Evolutionary conservation across 352 stramenopile genomes (phyloP).

Genomic region (Phytopythium chamaehyphon): DNA sequence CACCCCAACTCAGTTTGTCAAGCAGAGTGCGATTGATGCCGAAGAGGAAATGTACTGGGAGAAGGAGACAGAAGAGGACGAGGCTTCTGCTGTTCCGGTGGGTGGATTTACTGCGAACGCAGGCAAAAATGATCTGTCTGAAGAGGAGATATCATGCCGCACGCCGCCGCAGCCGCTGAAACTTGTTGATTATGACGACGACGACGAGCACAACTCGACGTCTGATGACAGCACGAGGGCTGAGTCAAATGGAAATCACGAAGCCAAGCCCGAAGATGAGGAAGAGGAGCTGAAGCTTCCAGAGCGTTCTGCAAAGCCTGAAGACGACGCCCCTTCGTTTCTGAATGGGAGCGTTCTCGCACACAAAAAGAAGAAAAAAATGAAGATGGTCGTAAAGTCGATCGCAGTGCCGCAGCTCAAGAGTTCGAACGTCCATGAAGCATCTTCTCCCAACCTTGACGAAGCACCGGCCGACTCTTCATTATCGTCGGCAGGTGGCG

Average conservation of each 20-base stretch:
- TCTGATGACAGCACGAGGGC: not conserved
- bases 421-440: not conserved
- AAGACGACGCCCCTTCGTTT: slow-evolving; percentile 48
- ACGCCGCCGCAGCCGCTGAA: slow-evolving; percentile 43
- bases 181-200: slow-evolving; percentile 68
- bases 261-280: slow-evolving; percentile 13
- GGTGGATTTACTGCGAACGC: slow-evolving; percentile 29
- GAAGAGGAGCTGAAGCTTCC: slow-evolving; percentile 61
- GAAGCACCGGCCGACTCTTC: not conserved
- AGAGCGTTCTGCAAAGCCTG: slow-evolving; percentile 46
- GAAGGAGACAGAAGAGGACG: slow-evolving; percentile 43
- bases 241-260: not conserved
- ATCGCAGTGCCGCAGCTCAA: slow-evolving; percentile 42
- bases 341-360: slow-evolving; percentile 36
- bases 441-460: not conserved
- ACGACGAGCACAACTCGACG: slow-evolving; percentile 41
- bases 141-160: slow-evolving; percentile 46
- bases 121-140: slow-evolving; percentile 36
- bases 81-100: slow-evolving; percentile 5
- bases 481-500: slow-evolving; percentile 4
- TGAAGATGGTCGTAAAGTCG: slow-evolving; percentile 79
- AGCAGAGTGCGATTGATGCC: slow-evolving; percentile 49
- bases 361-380: slow-evolving; percentile 38
- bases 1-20: slow-evolving; percentile 51
- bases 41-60: slow-evolving; percentile 82